Conservation (phyloP, 805 yeast species). For the Pichia sporocuriosa region DNA sequence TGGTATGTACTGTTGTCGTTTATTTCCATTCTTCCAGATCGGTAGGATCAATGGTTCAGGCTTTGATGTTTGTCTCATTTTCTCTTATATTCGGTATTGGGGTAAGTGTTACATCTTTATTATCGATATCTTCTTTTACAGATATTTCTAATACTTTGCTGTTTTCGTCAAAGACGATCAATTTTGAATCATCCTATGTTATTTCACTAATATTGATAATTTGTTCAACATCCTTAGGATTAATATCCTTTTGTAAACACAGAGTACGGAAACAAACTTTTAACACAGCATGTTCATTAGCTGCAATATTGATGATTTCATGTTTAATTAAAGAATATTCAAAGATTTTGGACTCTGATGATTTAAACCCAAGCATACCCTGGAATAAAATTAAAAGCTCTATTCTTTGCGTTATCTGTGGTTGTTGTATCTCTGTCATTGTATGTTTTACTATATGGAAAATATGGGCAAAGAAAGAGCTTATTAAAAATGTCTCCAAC, state of each 20-base stretch:
- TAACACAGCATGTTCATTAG: conserved; percentile 75
- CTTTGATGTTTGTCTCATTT: conserved; percentile 51
- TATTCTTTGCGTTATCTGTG: conserved; percentile 50
- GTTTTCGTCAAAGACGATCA: too few species aligned
- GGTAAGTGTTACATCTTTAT: conserved; percentile 8
- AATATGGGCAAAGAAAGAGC: conserved; percentile 7
- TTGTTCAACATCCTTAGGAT: conserved; percentile 52
- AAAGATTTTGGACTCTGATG: conserved; percentile 48
- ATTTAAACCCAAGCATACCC: conserved; percentile 41
- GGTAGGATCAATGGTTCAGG: conserved; percentile 74
- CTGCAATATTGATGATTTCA: conserved; percentile 63
- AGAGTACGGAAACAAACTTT: conserved; percentile 60
- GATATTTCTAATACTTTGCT: background rate
- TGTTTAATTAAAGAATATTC: conserved; percentile 59
- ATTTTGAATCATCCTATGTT: background rate
- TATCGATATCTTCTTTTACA: background rate
- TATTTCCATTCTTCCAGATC: conserved; percentile 81
- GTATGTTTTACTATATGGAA: conserved; percentile 55
- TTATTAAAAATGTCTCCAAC: conserved; percentile 3
- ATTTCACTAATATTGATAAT: conserved; percentile 14
- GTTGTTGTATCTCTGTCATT: conserved; percentile 51
- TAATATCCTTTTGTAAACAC: conserved; percentile 64
- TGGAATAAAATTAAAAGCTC: conserved; percentile 45
- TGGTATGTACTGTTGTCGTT: conserved; percentile 75
- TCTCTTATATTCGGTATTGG: conserved; percentile 41